Evolutionary conservation across 2,329 filamentous ascomycete species (phyloP).

Genomic region (Colletotrichum sojae): DNA sequence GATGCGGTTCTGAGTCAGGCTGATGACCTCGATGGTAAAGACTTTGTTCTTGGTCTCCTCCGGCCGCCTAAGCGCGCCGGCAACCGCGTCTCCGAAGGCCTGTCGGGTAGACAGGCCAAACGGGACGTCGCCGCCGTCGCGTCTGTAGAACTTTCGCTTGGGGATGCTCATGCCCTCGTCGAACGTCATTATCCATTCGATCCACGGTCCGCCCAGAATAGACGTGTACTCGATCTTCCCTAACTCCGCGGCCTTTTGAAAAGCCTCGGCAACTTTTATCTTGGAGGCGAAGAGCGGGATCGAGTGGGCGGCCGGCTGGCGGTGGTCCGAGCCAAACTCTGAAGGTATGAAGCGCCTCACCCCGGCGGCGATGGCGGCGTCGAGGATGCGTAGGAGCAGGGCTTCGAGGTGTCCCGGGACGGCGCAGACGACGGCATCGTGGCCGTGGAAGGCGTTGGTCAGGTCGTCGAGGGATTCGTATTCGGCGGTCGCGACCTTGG

Average conservation of each 20-base stretch:
- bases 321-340: constrained; percentile 58
- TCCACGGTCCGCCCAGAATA: constrained; percentile 59
- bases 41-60: constrained; percentile 66
- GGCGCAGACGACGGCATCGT: constrained; percentile 69
- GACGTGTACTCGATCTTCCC: constrained; percentile 48
- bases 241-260: constrained; percentile 16
- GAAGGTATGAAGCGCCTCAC: constrained; percentile 68
- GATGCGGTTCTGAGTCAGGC: constrained; percentile 65
- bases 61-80: constrained; percentile 60
- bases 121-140: constrained; percentile 61
- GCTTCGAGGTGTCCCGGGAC: constrained; percentile 57
- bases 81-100: constrained; percentile 61
- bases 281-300: constrained; percentile 42
- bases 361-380: constrained; percentile 65
- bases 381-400: constrained; percentile 62
- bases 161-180: constrained; percentile 23
- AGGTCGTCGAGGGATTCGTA: constrained; percentile 59
- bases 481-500: constrained; percentile 52
- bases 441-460: constrained; percentile 64
- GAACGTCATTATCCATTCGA: constrained; percentile 45
- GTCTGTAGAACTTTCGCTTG: constrained; percentile 54
- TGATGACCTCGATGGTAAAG: constrained; percentile 65
- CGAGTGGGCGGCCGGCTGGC: constrained; percentile 32
- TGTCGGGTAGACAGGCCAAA: constrained; percentile 63
- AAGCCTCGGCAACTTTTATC: constrained; percentile 32